Evolutionary conservation across 805 yeast genomes (phyloP), one percentile per base, ranked within the genome.

Genomic region (Millerozyma acaciae): DNA sequence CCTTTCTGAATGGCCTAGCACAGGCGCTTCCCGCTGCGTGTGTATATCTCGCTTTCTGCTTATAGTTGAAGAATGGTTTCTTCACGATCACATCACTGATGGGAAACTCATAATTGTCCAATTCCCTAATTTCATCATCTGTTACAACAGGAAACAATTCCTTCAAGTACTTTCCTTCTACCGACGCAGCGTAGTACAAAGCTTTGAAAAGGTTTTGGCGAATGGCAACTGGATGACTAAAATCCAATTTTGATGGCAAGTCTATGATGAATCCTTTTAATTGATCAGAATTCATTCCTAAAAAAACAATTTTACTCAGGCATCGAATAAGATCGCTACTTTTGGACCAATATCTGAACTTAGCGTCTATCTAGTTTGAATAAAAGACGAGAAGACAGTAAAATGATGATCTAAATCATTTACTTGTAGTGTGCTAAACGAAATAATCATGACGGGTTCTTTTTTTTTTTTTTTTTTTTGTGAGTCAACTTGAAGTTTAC

Each of bases 21-120:
- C 95, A 84, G 13, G 78, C 76, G 44, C 80, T 71, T n/a, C 78
- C 80, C 2, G 58, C 50, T 35, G 84, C 85, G 24, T 67, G 73
- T 14, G 53, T 39, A 33, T 62, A 60, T 4, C 21, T 16, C 3
- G 35, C 16, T 10, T 30, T 23, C 16, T 28, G 30, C 7, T 38
- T 33, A 2, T 26, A 18, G 16, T 43, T 36, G 29, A 47, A 51
- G 16, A 46, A 41, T 4, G 44, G 44, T n/a, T 28, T 35, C 6
- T 30, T 26, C 14, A 30, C 42, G 20, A 30, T 23, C n/a, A 21
- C 26, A 5, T 32, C 33, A 13, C 26, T 22, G 10, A 43, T 23
- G 10, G 42, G 37, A 39, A 39, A 41, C 3, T 32, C 7, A 15
- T 39, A 41, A 25, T 42, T 35, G 6, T 32, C 18, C 14, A 53